Base-by-base conservation (phyloP, 805 yeast genomes). In the Myxozyma melibiosi region DNA sequence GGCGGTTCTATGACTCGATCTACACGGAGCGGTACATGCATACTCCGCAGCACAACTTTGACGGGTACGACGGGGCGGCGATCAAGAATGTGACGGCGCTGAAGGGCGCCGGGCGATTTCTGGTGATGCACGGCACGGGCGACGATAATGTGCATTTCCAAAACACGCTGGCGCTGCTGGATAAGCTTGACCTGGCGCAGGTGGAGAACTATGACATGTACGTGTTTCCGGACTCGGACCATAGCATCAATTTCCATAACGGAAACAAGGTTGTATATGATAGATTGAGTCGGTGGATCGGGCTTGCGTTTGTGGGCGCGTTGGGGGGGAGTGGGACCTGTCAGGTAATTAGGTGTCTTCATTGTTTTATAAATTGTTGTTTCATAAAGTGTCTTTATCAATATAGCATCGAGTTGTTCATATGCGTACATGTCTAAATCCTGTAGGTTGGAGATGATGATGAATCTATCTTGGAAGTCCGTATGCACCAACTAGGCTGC, bases 61-160 rank as follows among this genome's bases (percentile, higher is more conserved):
- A 58, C 3, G 94, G 92, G 0, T 92, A 92, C 70, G 68, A 69
- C 3, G 65, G 70, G 7, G 76, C 88, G 1, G 76, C 84, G 1
- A 84, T 92, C 31, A 74, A 75, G 50, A 75, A 86, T 49, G 80
- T 80, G 24, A 78, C 80, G 1, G 78, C 78, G 9, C 79, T 94
- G 63, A 82, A 78, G 14, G 68, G 76, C 44, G 80, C 78, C 8
- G 78, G 78, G 45, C 78, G 98, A 67, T 90, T 94, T 67, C 72
- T 94, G 59, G 70, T 94, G 35, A 89, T 92, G 89, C 99, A 92
- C 69, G 99, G 99, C 1, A 85, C 97, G 0, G 96, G 97, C 3
- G 99, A 94, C 73, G 99, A 94, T 72, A 94, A 94, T 66, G 99
- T 94, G 44, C 98, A 94, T 73, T 82, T 91, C 73, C 99, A 94